Base-by-base conservation (phyloP, 306 rosid genomes). In the Alnus rubra region DNA sequence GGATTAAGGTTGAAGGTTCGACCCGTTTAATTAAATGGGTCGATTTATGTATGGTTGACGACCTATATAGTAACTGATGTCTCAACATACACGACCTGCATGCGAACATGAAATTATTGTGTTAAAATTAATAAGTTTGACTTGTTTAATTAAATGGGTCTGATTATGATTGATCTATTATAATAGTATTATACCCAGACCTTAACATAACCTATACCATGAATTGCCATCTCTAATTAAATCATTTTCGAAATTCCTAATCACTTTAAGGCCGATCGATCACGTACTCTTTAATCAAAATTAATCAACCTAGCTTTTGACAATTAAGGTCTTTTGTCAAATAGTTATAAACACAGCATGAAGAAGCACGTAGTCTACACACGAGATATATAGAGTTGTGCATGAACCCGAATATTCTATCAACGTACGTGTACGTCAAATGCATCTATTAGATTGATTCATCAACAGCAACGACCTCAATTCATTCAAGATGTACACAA, bases 401-500 rank as follows among this genome's bases (percentile, higher is more conserved):
- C 71, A 1, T 13, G 69, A 63, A 33, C 47, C 69, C 45, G 9
- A 63, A 13, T 63, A 63, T 33, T 63, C 69, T 39, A 63, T 35
- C 44, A 33, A 63, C 30, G 13, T 30, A 31, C 78, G 74, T 84
- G 81, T 74, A 73, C 30, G 28, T 59, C 64, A 37, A 37, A n/a
- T 67, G 65, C 65, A 74, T 65, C 47, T 63, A 71, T 48, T 31
- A 59, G 4, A 42, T 42, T 4, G 45, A 42, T 42, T 42, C 7
- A 5, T 23, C 65, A 10, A 28, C 65, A 28, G 28, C 65, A 54
- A 68, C 28, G 28, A 23, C 18, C 31, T 51, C 23, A 44, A 55
- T 14, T 50, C 37, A 23, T 50, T 53, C 44, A 62, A 47, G 82
- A 73, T 77, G 71, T 52, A 51, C 37, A 33, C 75, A 84, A 81